phyloP scores from a whole-genome alignment of 805 yeast genomes.

The Hanseniaspora singularis region DNA sequence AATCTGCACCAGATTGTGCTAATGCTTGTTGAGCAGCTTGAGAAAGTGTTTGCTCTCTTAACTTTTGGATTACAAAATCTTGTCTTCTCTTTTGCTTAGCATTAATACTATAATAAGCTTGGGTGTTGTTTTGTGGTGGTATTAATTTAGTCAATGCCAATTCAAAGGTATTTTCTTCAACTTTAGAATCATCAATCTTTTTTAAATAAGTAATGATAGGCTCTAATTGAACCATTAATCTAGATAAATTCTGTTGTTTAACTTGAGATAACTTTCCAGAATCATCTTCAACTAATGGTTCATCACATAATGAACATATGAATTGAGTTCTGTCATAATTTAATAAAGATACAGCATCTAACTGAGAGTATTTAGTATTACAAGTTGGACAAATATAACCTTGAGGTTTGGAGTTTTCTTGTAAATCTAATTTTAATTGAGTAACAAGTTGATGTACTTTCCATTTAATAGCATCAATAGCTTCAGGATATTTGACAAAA shows the following conservation, averaged over 20 bases:
- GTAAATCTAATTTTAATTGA: slow-evolving; percentile 65
- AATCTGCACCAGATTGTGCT: slow-evolving; percentile 18
- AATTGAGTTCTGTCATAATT: slow-evolving; percentile 74
- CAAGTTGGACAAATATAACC: slow-evolving; percentile 89
- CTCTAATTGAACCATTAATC: slow-evolving; percentile 77
- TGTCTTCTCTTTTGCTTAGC: slow-evolving; percentile 33
- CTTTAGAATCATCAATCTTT: slow-evolving; percentile 63
- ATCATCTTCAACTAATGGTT: slow-evolving; percentile 72
- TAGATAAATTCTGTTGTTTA: slow-evolving; percentile 70
- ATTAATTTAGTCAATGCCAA: slow-evolving; percentile 66
- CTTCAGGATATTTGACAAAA: slow-evolving; percentile 80
- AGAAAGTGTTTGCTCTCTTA: slow-evolving; percentile 16
- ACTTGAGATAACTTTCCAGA: slow-evolving; percentile 67
- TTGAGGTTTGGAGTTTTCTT: slow-evolving; percentile 78
- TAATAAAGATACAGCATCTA: slow-evolving; percentile 75
- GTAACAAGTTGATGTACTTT: slow-evolving; percentile 80
- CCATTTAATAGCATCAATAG: slow-evolving; percentile 94
- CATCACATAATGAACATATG: slow-evolving; percentile 74
- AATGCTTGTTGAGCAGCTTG: slow-evolving; percentile 26
- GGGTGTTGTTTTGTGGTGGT: slow-evolving; percentile 65
- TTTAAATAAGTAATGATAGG: slow-evolving; percentile 76
- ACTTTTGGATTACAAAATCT: slow-evolving; percentile 16
- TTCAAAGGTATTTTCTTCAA: slow-evolving; percentile 86
- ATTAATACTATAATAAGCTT: slow-evolving; percentile 58
- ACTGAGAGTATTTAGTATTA: slow-evolving; percentile 62